Conservation (phyloP, 2,329 filamentous ascomycete species). For the Fusarium torulosum region DNA sequence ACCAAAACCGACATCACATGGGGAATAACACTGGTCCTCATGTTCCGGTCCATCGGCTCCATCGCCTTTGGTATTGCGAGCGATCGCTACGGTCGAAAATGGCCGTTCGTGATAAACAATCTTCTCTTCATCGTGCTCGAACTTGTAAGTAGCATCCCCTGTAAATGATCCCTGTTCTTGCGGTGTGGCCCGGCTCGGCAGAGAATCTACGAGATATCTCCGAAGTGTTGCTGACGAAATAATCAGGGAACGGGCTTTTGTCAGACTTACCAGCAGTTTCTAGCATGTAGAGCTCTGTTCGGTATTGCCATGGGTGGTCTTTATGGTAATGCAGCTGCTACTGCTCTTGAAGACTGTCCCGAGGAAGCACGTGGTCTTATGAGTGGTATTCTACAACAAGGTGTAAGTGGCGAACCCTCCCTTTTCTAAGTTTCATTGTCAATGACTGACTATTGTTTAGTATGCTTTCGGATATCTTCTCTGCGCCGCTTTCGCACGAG, state of each 20-base stretch:
- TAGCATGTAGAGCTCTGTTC: slow-evolving; percentile 80
- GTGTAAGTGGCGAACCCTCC: slow-evolving; percentile 53
- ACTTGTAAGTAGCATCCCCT: slow-evolving; percentile 62
- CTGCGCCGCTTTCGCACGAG: slow-evolving; percentile 70
- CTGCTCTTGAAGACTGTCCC: slow-evolving; percentile 81
- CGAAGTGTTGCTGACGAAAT: slow-evolving; percentile 19
- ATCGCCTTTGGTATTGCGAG: slow-evolving; percentile 66
- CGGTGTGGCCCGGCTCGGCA: slow-evolving; percentile 10
- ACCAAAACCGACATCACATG: slow-evolving; percentile 71
- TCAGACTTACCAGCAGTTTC: slow-evolving; percentile 75
- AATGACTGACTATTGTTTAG: slow-evolving; percentile 41
- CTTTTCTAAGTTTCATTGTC: fast-evolving
- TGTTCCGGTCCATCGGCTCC: slow-evolving; percentile 70
- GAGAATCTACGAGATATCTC: slow-evolving; percentile 14
- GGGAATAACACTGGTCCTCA: slow-evolving; percentile 73
- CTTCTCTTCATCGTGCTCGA: slow-evolving; percentile 78
- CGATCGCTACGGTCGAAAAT: slow-evolving; percentile 71
- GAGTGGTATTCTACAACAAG: slow-evolving; percentile 81
- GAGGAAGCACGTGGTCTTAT: slow-evolving; percentile 77
- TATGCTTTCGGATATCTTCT: slow-evolving; percentile 76
- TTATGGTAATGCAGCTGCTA: slow-evolving; percentile 83
- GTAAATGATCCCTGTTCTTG: not conserved
- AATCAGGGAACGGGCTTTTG: slow-evolving; percentile 75
- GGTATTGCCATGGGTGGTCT: slow-evolving; percentile 86
- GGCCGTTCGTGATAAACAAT: slow-evolving; percentile 83